Conservation (phyloP, 2,329 filamentous ascomycete species). For the Colletotrichum sidae region DNA sequence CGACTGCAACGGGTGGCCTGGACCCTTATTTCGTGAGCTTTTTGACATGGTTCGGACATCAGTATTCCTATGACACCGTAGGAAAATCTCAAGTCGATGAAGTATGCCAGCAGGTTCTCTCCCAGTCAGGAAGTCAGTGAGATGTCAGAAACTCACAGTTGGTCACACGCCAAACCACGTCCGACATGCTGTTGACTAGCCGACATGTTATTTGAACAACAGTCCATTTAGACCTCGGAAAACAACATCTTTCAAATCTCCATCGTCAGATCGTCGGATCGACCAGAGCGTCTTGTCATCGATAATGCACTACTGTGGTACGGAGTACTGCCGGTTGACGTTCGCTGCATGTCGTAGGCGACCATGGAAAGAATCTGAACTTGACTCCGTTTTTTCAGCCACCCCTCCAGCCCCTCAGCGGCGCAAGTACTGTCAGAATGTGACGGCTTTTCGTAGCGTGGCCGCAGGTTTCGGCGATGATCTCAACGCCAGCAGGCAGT, state of each 20-base stretch:
- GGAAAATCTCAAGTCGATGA: not conserved
- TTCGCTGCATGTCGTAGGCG: slow-evolving; percentile 33
- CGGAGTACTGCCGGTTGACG: slow-evolving; percentile 15
- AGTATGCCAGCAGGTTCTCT: no score
- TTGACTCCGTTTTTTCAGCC: slow-evolving; percentile 32
- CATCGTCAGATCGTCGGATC: slow-evolving; percentile 7
- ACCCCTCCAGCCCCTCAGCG: slow-evolving; percentile 29
- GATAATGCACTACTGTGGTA: slow-evolving; percentile 14
- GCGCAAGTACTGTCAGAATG: not conserved
- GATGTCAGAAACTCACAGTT: no score
- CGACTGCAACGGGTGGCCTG: slow-evolving; percentile 17
- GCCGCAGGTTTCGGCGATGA: slow-evolving; percentile 28
- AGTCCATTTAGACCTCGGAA: not conserved
- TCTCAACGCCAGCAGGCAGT: slow-evolving; percentile 27
- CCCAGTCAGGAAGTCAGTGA: no score
- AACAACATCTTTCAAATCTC: slow-evolving; percentile 15
- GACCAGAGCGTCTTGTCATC: slow-evolving; percentile 5
- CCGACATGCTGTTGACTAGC: not conserved
- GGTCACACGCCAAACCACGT: not conserved
- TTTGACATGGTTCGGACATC: not conserved
- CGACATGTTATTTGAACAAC: not conserved
- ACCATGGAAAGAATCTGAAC: slow-evolving; percentile 36
- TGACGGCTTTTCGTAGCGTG: not conserved
- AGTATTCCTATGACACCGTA: not conserved
- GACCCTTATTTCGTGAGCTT: slow-evolving; percentile 18